A percentile compares a stretch with the other conserved stretches of the same genome.
These are phyloP conservation scores for Dictyostelium citrinum DNA, from an alignment of 78 protist genomes.

Conservation along the genomic window DNA sequence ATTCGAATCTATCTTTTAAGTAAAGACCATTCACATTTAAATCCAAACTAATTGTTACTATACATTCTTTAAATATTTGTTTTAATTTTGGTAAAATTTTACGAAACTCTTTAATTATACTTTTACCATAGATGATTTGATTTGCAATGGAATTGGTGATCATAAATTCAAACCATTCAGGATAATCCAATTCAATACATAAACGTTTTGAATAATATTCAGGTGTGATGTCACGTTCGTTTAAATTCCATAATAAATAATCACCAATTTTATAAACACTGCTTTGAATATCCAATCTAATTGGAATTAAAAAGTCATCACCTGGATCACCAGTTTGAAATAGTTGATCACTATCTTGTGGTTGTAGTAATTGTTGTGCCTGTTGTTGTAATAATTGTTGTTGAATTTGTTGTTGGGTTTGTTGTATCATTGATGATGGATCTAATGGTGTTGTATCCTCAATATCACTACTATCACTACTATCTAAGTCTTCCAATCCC, in stretches of 20 bases:
- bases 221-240: conserved; percentile 45
- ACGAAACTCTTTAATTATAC: conserved; percentile 13
- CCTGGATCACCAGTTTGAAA: background rate
- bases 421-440: background rate
- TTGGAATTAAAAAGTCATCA: conserved; percentile 59
- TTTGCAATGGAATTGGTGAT: background rate
- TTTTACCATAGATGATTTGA: conserved; percentile 17
- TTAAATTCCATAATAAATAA: conserved; percentile 53
- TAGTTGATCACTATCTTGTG: background rate
- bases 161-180: conserved; percentile 58
- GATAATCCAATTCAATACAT: conserved; percentile 57
- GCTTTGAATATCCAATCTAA: conserved; percentile 32
- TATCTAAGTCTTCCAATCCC: background rate
- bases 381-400: background rate
- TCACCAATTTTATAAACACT: conserved; percentile 30
- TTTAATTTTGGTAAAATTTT: conserved; percentile 18
- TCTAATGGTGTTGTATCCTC: background rate
- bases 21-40: conserved; percentile 42
- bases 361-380: background rate
- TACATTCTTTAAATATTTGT: background rate
- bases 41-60: conserved; percentile 25
- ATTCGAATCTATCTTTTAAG: conserved; percentile 50
- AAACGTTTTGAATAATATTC: conserved; percentile 38
- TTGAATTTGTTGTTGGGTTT: background rate
- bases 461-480: background rate